Evolutionary conservation across 805 yeast species (phyloP).

Genomic region (Teunomyces gatunensis): DNA sequence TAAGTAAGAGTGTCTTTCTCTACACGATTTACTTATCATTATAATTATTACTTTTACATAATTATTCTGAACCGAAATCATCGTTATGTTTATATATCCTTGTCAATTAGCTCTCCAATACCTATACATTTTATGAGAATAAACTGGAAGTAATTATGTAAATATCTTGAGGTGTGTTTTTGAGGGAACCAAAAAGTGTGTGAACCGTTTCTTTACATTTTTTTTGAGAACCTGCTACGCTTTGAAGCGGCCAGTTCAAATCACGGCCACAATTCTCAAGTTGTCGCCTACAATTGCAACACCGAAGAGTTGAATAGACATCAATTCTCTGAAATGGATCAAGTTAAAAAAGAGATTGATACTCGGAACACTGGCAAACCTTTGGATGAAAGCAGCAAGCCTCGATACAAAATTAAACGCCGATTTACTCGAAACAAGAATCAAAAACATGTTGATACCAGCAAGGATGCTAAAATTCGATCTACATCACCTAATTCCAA

Average conservation of each 20-base stretch:
- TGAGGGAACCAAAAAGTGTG: no score
- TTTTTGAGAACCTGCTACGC: no score
- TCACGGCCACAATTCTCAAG: no score
- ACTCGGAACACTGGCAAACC: neutral
- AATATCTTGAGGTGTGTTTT: no score
- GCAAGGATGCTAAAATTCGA: no score
- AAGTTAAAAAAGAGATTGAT: neutral
- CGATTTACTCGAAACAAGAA: neutral
- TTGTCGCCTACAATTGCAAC: no score
- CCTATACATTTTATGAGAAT: neutral
- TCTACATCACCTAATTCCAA: neutral
- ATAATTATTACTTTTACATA: neutral
- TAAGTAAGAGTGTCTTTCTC: slow-evolving; percentile 40
- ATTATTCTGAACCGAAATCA: neutral
- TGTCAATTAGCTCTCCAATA: neutral
- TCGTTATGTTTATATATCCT: neutral
- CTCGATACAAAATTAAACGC: slow-evolving; percentile 1
- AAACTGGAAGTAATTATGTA: neutral
- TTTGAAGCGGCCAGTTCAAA: no score
- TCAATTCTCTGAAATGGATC: neutral
- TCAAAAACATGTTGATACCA: neutral
- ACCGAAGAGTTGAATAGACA: no score
- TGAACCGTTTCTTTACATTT: no score
- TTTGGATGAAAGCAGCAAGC: neutral
- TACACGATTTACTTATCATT: neutral